A percentile compares a stretch with the other conserved stretches of the same genome.
These are phyloP conservation scores for Backusella tarrabulga DNA, from an alignment of 192 early-diverging fungal genomes.

Conservation along the genomic window DNA sequence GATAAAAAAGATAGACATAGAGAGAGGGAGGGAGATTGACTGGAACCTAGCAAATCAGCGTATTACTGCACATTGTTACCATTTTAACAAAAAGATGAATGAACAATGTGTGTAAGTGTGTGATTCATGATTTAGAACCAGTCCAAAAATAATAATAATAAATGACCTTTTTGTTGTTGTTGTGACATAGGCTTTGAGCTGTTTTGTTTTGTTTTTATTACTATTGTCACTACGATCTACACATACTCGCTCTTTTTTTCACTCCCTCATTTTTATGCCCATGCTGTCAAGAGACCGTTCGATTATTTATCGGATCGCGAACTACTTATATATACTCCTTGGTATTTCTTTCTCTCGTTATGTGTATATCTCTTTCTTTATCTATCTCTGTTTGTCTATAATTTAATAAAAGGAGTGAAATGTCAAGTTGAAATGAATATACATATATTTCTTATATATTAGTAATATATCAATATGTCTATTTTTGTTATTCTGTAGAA, in stretches of 20 bases:
- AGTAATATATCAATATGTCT: neutral
- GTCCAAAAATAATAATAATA: neutral
- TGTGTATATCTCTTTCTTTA: neutral
- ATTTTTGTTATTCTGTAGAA: neutral
- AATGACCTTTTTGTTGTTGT: neutral
- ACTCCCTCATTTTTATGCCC: neutral
- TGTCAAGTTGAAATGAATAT: neutral
- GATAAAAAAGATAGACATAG: neutral
- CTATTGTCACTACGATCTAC: constrained; percentile 4
- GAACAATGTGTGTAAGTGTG: neutral
- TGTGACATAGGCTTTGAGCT: neutral
- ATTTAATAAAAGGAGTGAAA: neutral
- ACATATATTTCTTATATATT: neutral
- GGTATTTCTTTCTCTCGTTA: neutral
- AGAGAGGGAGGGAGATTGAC: neutral
- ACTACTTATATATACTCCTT: neutral
- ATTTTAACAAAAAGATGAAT: neutral
- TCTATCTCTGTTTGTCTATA: neutral
- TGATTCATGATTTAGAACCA: neutral
- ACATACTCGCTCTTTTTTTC: neutral
- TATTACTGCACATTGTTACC: neutral
- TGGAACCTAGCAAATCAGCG: neutral
- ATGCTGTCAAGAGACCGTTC: constrained; percentile 9
- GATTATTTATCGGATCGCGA: neutral
- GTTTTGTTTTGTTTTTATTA: neutral